Conservation (phyloP, 1,139 yeast species). For the Lodderomyces orthopsilosis region DNA sequence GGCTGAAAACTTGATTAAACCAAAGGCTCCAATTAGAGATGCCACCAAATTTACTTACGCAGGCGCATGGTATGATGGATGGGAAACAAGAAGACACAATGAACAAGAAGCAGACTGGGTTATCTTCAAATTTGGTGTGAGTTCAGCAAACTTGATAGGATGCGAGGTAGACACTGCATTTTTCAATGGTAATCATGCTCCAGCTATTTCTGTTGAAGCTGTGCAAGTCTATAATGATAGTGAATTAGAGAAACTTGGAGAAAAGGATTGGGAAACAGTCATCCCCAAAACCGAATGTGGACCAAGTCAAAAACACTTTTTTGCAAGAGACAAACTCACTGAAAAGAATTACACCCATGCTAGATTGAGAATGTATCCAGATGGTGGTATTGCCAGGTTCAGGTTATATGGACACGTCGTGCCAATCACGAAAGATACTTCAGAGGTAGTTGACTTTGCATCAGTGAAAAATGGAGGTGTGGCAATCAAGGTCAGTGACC, state of each 20-base stretch:
- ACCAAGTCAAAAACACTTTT: conserved; percentile 83
- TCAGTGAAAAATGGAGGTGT: conserved; percentile 87
- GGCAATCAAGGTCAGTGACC: conserved; percentile 78
- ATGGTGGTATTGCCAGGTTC: conserved; percentile 95
- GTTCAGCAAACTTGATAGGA: conserved; percentile 75
- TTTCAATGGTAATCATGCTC: conserved; percentile 95
- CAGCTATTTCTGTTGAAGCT: conserved; percentile 82
- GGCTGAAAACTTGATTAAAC: conserved; percentile 83
- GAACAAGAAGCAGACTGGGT: conserved; percentile 84
- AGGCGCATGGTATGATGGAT: conserved; percentile 98
- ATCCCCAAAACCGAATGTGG: conserved; percentile 78
- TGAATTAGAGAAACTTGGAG: conserved; percentile 11
- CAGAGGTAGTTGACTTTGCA: conserved; percentile 64
- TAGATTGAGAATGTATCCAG: conserved; percentile 88
- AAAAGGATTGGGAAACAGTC: conserved; percentile 61
- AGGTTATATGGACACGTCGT: conserved; percentile 80
- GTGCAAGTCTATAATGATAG: conserved; percentile 38
- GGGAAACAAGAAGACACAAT: conserved; percentile 97
- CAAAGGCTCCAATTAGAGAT: conserved; percentile 75
- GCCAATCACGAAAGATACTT: conserved; percentile 42
- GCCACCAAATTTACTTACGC: conserved; percentile 74
- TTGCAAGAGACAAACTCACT: conserved; percentile 57
- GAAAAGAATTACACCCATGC: conserved; percentile 68
- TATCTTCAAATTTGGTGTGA: conserved; percentile 75
- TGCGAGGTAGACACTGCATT: conserved; percentile 90